Percentiles rank a stretch among this genome's conserved stretches.
phyloP scores from a whole-genome alignment of 1,284 basidiomycete genomes.

The Malassezia restricta region DNA sequence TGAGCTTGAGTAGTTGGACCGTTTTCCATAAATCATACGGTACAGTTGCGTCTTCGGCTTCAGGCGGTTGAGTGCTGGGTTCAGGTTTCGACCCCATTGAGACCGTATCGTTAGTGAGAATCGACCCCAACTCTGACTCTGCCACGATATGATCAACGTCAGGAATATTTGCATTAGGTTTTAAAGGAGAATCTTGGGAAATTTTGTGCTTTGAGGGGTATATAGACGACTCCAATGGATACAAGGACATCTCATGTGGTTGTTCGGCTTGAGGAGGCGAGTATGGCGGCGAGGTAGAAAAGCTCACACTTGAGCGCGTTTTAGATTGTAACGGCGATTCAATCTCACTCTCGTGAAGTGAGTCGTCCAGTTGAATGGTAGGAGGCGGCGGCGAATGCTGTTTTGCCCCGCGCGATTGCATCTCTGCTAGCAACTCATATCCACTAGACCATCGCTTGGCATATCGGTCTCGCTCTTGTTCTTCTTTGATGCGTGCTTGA shows the following conservation, averaged over 20 bases:
- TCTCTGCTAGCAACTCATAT: background rate
- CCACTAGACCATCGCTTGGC: constrained; percentile 1
- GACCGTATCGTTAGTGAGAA: background rate
- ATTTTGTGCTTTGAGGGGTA: background rate
- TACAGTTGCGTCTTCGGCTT: background rate
- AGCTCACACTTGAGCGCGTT: background rate
- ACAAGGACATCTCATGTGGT: background rate
- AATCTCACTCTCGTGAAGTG: background rate
- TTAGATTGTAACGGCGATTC: background rate
- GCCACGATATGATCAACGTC: background rate
- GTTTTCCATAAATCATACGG: constrained; percentile 2
- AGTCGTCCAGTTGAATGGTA: background rate
- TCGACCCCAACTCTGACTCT: background rate
- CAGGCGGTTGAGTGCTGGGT: background rate
- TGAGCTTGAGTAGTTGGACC: constrained; percentile 1
- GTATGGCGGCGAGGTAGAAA: constrained; percentile 2
- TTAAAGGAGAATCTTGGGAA: background rate
- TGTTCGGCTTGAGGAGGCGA: background rate
- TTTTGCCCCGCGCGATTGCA: background rate
- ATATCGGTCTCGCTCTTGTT: background rate
- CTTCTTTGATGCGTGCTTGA: background rate
- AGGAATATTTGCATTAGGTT: background rate
- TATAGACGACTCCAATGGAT: constrained; percentile 8
- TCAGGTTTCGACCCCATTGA: background rate
- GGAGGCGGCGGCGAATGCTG: background rate